Evolutionary conservation across 2,329 filamentous ascomycete genomes (phyloP), one percentile per base, ranked within the genome.

Genomic region (Aspergillus udagawae): DNA sequence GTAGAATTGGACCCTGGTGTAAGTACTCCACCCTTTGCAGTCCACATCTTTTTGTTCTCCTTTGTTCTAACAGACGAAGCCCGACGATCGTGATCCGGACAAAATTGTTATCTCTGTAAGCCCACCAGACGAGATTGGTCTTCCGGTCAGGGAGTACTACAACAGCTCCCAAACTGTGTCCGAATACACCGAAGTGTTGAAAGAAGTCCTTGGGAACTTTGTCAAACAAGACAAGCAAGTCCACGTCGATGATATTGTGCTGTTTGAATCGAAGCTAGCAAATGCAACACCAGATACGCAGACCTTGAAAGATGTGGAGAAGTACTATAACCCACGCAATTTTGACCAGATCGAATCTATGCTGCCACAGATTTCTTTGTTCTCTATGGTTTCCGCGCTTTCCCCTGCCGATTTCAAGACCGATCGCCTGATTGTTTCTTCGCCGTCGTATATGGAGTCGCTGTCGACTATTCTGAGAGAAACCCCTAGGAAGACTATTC

Each of bases 261-360:
- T 81, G 2, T 78, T 89, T 21, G 86, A 88, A 67, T 83, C 81
- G 66, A 74, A 83, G 63, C 79, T 89, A 51, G 86, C 86, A 3
- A 75, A 79, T 51, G 79, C 81, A 38, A 83, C 83, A 4, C 84
- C 85, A 3, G 80, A 82, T 59, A 79, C 81, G 1, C 81, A 84
- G 67, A 82, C 85, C 54, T 78, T 79, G 20, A 76, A 84, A 58
- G 84, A 88, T 69, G 82, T 88, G 49, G 86, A 84, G 12, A 83
- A 87, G 75, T 84, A 82, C 62, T 89, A 89, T 71, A 89, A 88
- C 64, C 85, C 85, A 1, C 81, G 82, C 69, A 79, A 79, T 8
- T 70, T 88, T 20, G 73, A 80, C 10, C 82, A 88, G 54, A 82
- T 81, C 5, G 76, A 80, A 35, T 74, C 75, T 3, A 73, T 88